Conservation (phyloP, 495 filamentous ascomycete genomes). For the Aspergillus haitiensis region DNA sequence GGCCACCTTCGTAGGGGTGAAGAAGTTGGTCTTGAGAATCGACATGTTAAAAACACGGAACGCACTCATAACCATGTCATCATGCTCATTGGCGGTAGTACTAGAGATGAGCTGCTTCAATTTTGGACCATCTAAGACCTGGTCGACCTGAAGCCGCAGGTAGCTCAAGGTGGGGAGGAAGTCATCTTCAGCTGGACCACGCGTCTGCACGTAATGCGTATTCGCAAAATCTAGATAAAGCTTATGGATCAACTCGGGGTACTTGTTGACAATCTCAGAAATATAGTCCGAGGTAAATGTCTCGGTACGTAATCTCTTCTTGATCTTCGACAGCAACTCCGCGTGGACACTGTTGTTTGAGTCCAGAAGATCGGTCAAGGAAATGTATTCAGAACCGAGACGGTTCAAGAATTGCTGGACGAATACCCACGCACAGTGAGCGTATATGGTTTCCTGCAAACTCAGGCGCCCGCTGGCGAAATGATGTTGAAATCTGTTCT, state of each 20-base stretch:
- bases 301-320: constrained; percentile 90
- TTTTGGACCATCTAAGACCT: constrained; percentile 73
- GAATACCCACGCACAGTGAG: constrained; percentile 96
- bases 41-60: constrained; percentile 92
- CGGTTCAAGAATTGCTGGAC: constrained; percentile 97
- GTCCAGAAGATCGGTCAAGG: constrained; percentile 79
- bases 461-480: constrained; percentile 88
- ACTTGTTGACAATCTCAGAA: constrained; percentile 89
- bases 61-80: constrained; percentile 96
- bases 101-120: constrained; percentile 80
- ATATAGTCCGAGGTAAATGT: constrained; percentile 99
- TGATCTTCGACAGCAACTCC: constrained; percentile 91
- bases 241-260: constrained; percentile 82
- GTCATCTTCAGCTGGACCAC: constrained; percentile 65
- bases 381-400: constrained; percentile 86
- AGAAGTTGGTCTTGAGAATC: constrained; percentile 97
- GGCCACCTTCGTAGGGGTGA: constrained; percentile 97
- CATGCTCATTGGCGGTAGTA: constrained; percentile 86
- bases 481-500: constrained; percentile 88
- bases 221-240: constrained; percentile 91
- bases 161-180: constrained; percentile 81
- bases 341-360: constrained; percentile 77
- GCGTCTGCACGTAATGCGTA: constrained; percentile 84
- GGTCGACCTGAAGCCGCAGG: constrained; percentile 67
- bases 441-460: constrained; percentile 95